Evolutionary conservation across 164 flowering plant genomes (phyloP), one percentile per base, ranked within the genome.

Genomic region (Berberis thunbergii): DNA sequence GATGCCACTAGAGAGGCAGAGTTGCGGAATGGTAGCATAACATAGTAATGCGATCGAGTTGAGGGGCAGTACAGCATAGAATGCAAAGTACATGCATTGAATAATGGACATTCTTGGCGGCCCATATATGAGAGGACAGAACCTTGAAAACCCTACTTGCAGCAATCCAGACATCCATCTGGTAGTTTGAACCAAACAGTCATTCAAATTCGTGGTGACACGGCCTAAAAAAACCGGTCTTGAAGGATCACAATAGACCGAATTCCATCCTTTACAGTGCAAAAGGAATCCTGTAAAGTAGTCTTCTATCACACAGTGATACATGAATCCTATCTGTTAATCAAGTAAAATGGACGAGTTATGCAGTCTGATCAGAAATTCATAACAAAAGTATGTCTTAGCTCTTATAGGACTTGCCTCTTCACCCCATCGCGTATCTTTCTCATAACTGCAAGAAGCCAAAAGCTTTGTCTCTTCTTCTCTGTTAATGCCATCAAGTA

Each of bases 251-350:
- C 55, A 55, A 45, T 73, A 78, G 6, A 71, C 72, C 0, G 79
- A 78, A 0, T 10, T 69, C 77, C 79, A 76, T 40, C 79, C 82
- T 70, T 63, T 67, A 67, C 77, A 69, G 57, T 78, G 82, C 8
- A 76, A 7, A 3, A 69, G 60, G 49, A 48, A 72, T 1, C 82
- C 79, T 0, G 77, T 73, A 61, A 69, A 73, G 2, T 61, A 49
- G 48, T 64, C 54, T 69, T 78, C 79, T 50, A 71, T 7, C 57
- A 69, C 2, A 43, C 60, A 71, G 1, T 65, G 55, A 49, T 78
- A 74, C 1, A 60, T 57, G 54, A 65, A 78, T 7, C 82, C 82
- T 12, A 72, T 65, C 79, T 76, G 74, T 41, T 13, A 5, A 52
- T 26, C 45, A 10, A 39, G 2, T 7, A 41, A n/a, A n/a, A n/a